Base-by-base conservation (phyloP, 352 stramenopile species). In the Pythium plurisporium region DNA sequence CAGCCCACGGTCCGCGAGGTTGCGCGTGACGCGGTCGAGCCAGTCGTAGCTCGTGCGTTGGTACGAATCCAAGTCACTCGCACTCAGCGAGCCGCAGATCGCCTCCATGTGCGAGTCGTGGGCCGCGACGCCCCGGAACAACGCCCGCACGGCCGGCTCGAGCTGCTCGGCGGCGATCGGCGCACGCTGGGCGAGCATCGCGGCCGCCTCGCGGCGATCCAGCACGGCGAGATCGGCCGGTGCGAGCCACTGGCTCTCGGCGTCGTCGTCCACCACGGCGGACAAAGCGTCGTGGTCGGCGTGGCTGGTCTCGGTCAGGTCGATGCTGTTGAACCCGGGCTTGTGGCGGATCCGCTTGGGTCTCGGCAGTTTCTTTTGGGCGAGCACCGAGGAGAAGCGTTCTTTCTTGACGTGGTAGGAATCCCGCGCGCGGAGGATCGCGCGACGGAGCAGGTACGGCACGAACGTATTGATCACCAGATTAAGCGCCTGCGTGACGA, bases 381-480 rank as follows among this genome's bases (percentile, higher is more conserved):
- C 46, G 38, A 73, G 59, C 31, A 53, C 65, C 1, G 49, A 59
- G 20, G 62, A 72, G 14, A 86, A 38, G 10, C 63, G 59, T n/a
- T 83, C 73, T 25, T 75, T 75, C 55, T 74, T 74, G 45, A 84
- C 62, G 45, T 82, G 71, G 43, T 86, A 86, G 47, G 70, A 77
- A 44, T 86, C 71, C 7, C 75, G 56, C 11, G 76, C 73, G 2
- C 55, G 56, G 17, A 86, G 65, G 50, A 86, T 67, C 19, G 71
- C 76, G 0, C 67, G 73, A 0, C 76, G 71, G 22, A 83, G 62
- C 26, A 86, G 25, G 38, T 70, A 83, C 3, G 76, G 76, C 29
- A 86, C 73, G 25, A 86, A 86, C 12, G 76, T 86, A 48, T 84
- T 86, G 64, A 84, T 81, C 26, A 86, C 64, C 25, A 86, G 64